phyloP scores from a whole-genome alignment of 441 rosid species.

The Jatropha podagrica region DNA sequence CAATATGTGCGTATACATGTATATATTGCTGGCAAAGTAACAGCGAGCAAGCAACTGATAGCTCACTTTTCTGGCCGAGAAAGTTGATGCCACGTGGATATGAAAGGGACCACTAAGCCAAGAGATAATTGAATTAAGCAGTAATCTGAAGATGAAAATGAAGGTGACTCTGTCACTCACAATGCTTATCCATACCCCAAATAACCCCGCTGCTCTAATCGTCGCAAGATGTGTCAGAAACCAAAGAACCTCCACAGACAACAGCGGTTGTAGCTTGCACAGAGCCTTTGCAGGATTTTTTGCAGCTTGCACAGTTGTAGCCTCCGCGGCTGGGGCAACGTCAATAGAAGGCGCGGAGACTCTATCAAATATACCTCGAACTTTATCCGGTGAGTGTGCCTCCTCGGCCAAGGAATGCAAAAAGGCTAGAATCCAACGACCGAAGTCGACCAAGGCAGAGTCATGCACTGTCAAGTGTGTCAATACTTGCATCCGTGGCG shows the following conservation, averaged over 20 bases:
- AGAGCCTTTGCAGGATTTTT: constrained; percentile 32
- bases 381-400: constrained; percentile 47
- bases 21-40: no score
- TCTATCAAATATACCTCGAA: constrained; percentile 68
- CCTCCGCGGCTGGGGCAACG: constrained; percentile 30
- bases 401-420: constrained; percentile 51
- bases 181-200: not conserved
- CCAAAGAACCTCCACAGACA: not conserved
- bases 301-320: constrained; percentile 40
- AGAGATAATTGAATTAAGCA: no score
- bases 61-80: not conserved
- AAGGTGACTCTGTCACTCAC: no score
- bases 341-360: constrained; percentile 39
- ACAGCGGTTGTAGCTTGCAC: constrained; percentile 21
- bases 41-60: no score
- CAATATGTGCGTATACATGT: no score
- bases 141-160: no score
- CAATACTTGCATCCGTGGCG: constrained; percentile 75
- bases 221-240: no score
- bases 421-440: constrained; percentile 77
- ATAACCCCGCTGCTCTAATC: no score
- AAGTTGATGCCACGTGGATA: not conserved
- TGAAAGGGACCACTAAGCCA: not conserved
- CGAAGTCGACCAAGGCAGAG: constrained; percentile 90
- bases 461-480: constrained; percentile 81